phyloP scores from a whole-genome alignment of 2,329 filamentous ascomycete species.

The Penicillium sp. region DNA sequence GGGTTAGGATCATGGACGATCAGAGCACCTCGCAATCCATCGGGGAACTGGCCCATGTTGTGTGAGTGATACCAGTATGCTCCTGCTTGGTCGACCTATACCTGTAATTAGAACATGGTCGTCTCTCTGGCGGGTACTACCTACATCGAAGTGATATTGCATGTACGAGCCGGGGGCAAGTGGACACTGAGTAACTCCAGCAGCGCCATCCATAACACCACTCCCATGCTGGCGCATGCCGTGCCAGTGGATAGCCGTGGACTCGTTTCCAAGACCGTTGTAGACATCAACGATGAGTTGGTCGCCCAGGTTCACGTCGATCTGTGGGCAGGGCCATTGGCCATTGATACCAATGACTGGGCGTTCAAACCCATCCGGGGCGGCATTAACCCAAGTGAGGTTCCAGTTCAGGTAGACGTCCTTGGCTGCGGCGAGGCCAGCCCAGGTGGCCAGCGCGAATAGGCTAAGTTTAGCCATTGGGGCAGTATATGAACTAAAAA shows the following conservation, averaged over 20 bases:
- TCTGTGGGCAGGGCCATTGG: constrained; percentile 62
- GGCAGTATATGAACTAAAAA: constrained; percentile 11
- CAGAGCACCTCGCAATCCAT: constrained; percentile 57
- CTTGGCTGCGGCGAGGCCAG: constrained; percentile 16
- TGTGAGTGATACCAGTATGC: constrained; percentile 77
- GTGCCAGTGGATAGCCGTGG: constrained; percentile 51
- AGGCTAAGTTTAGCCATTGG: constrained; percentile 16
- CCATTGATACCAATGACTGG: constrained; percentile 68
- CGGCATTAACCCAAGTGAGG: constrained; percentile 61
- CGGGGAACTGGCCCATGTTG: constrained; percentile 58
- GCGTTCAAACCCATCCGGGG: constrained; percentile 60
- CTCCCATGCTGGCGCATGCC: constrained; percentile 61
- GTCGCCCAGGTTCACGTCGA: constrained; percentile 34
- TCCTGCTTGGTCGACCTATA: constrained; percentile 53
- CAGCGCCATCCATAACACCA: constrained; percentile 62
- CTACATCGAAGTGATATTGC: constrained; percentile 57
- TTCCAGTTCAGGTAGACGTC: constrained; percentile 44
- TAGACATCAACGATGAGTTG: constrained; percentile 34
- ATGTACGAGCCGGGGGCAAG: constrained; percentile 58
- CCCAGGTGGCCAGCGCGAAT: constrained; percentile 14
- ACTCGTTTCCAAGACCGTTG: constrained; percentile 33
- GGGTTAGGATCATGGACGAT: constrained; percentile 55
- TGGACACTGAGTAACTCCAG: constrained; percentile 58
- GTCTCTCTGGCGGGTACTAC: background rate
- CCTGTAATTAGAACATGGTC: background rate